Evolutionary conservation across 495 filamentous ascomycete species (phyloP), one percentile per base, ranked within the genome.

Genomic region (Trichocladium uniseriatum): DNA sequence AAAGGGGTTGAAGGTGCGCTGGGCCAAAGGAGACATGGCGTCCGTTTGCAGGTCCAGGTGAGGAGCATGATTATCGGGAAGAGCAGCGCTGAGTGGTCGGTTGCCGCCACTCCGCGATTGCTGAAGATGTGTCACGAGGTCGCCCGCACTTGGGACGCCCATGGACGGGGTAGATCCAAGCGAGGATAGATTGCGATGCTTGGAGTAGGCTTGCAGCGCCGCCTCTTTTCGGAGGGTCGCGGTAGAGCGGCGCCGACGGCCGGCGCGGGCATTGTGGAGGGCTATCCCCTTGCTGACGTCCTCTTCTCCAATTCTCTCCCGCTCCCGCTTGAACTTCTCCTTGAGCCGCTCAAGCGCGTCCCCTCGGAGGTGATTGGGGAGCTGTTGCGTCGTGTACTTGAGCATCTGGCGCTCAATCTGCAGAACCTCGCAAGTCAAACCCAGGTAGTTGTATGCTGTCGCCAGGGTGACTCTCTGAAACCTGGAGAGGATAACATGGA

Each of bases 271-370:
- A 55, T 98, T 98, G 62, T 97, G 94, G 28, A 98, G 70, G 6
- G 94, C 94, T 57, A 98, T 97, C 14, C 94, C 92, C 67, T 97
- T 97, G 51, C 81, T 83, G 16, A 81, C 75, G 49, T 98, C 91
- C 60, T 94, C 89, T 0, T 79, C 76, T 3, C 85, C 84, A 20
- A 92, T 75, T 21, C 90, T 83, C 59, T 97, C 89, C 61, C 80
- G 74, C 61, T 98, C 90, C 31, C 82, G 78, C 38, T 77, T 77
- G 56, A 98, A 97, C 54, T 97, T 97, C 50, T 94, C 87, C 63
- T 97, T 98, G 45, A 98, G 69, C 38, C 92, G 73, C 40, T 87
- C 83, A 24, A 97, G 62, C 2, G 92, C 86, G 35, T 82, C 74
- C 6, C 92, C 92, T 21, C 92, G 81, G 22, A 98, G 77, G 54